These are phyloP conservation scores for Colletotrichum echinochloae DNA, from an alignment of 2,329 filamentous ascomycete genomes.

Conservation along the genomic window DNA sequence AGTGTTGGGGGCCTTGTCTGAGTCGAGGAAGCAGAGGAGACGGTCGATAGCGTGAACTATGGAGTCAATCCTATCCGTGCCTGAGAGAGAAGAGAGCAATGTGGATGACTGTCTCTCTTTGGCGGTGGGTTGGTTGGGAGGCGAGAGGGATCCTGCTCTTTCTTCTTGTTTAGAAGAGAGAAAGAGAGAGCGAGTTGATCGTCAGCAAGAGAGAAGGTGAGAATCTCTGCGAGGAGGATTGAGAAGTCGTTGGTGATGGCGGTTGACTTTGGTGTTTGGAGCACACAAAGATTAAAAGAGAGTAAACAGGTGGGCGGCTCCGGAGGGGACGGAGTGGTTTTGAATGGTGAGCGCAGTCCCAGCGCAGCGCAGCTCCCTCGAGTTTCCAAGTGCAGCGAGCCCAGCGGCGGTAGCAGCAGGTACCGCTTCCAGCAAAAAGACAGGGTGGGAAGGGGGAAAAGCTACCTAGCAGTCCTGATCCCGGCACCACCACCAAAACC, in stretches of 20 bases:
- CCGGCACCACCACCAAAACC: constrained; percentile 4
- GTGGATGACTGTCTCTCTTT: constrained; percentile 26
- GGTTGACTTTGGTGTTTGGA: constrained; percentile 39
- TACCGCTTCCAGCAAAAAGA: constrained; percentile 32
- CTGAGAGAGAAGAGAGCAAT: constrained; percentile 11
- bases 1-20: neutral
- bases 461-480: constrained; percentile 28
- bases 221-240: neutral
- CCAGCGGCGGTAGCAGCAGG: constrained; percentile 1
- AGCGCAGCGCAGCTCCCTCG: constrained; percentile 20
- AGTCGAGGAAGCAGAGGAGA: constrained; percentile 26
- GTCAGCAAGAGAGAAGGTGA: constrained; percentile 6
- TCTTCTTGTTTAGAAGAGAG: neutral
- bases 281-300: constrained; percentile 38
- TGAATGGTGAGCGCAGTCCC: constrained; percentile 35
- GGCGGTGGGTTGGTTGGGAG: neutral
- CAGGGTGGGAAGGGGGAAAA: constrained; percentile 18
- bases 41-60: constrained; percentile 28
- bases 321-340: constrained; percentile 42
- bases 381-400: constrained; percentile 8
- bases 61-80: constrained; percentile 36
- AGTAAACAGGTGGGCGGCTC: constrained; percentile 29
- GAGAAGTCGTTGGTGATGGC: neutral
- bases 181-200: too few relatives aligned
- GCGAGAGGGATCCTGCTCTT: constrained; percentile 11